Evolutionary conservation across 768 basidiomycete genomes (phyloP), one percentile per base, ranked within the genome.

Genomic region (Dentipellis sp.): DNA sequence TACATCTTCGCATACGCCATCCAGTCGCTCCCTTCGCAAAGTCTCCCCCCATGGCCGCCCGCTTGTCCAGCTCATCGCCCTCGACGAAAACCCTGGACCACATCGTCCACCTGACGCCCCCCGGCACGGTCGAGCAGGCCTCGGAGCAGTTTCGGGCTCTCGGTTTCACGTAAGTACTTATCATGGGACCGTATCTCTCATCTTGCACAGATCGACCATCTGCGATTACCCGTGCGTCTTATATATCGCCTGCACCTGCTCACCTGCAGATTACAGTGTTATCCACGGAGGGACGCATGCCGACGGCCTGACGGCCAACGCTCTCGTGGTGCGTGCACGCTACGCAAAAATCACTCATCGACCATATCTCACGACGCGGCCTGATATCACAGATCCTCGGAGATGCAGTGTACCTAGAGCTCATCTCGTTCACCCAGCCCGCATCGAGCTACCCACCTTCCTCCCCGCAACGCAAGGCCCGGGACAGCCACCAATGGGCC

Each of bases 81-180:
- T 69, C 72, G 16, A 80, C 77, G 2, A 70, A 66, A 46, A 77
- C 67, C 29, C 63, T 88, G 10, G 87, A 89, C 59, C 87, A 89
- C 60, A 79, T 89, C 56, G 77, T 89, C 0, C 81, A 88, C 64
- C 72, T 89, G n/a, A 82, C 82, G 0, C 80, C 85, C 0, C 82
- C 85, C 1, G 83, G 78, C 0, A 73, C 79, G 0, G 71, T 88
- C 10, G 64, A 74, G 17, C 67, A 76, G 36, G 75, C 74, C 19
- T 71, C 80, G 0, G 65, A 75, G 19, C 76, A 79, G 48, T 88
- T 85, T 58, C 71, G 71, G 17, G 62, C 74, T n/a, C 68, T 85
- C 3, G 88, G 86, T 5, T 88, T 89, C 76, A 78, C 73, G 87
- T 88, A 59, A 56, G 77, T 60, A 7, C 35, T 22, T 46, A 1